phyloP scores from a whole-genome alignment of 176 grass and related monocot genomes.

The Melocanna baccifera region DNA sequence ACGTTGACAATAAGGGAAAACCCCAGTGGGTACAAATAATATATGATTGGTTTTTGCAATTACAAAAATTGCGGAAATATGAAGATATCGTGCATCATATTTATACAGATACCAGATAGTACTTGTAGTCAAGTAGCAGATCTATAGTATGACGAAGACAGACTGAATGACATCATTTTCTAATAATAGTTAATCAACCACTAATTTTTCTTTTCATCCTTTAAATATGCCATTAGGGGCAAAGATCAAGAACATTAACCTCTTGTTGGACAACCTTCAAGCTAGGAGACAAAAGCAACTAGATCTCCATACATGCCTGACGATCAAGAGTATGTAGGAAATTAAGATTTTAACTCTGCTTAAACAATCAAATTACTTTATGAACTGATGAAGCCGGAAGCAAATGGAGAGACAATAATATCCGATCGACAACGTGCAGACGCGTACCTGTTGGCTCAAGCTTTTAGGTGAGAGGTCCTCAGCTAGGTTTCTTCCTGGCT shows the following conservation, averaged over 20 bases:
- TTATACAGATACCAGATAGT: no score
- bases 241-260: neutral
- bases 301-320: neutral
- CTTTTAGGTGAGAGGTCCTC: constrained; percentile 43
- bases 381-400: neutral
- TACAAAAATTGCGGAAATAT: no score
- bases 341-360: neutral
- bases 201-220: no score
- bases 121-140: no score
- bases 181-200: no score
- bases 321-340: neutral
- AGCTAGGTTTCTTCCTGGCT: constrained; percentile 39
- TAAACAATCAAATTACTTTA: neutral
- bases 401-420: neutral
- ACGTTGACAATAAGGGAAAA: no score
- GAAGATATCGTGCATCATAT: no score
- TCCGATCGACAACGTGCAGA: neutral
- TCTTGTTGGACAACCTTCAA: neutral
- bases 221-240: neutral
- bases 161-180: no score
- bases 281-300: no score
- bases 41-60: no score
- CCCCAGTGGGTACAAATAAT: no score
- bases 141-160: no score
- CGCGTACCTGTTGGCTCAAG: constrained; percentile 4